Base-by-base conservation (phyloP, 106 monocot species). In the Platanthera zijinensis region DNA sequence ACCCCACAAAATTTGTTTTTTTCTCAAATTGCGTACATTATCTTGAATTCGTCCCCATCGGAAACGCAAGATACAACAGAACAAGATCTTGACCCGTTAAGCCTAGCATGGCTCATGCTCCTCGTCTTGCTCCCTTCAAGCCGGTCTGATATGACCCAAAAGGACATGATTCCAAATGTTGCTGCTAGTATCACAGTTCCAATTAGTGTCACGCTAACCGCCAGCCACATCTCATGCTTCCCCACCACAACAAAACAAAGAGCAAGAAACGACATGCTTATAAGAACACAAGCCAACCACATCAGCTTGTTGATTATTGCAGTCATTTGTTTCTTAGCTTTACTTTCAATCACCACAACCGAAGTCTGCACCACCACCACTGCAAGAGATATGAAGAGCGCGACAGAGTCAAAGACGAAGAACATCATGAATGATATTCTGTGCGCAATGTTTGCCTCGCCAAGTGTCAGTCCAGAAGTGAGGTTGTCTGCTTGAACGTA, bases 311-410 rank as follows among this genome's bases (percentile, higher is more conserved):
- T 87, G 46, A 90, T 90, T 32, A 90, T 76, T 4, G 87, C 81
- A 83, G 83, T 87, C 90, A 90, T 87, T 76, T 76, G 75, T 74
- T 90, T 87, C 83, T 90, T 90, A 8, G 87, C 90, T 74, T 77
- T 85, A 80, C 81, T 78, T 67, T 90, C 90, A 8, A 87, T 80
- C 5, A 90, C 83, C 22, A 90, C 90, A 14, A 90, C 87, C 1
- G 90, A 90, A 9, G 90, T 90, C 83, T 90, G 90, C 28, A 87
- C 90, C 52, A 90, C 85, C 39, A 90, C 90, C 10, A 90, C 87
- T 3, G 90, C 90, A 49, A 90, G 75, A 11, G 90, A 87, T 72
- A 90, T 87, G 85, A 90, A 87, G 18, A 90, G 83, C 2, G 90
- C 83, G 7, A 90, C 64, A 0, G 90, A 90, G 73, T 90, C 87